A percentile compares a stretch with the other conserved stretches of the same genome.
Evolutionary conservation across 768 basidiomycete species (phyloP).

Genomic region (Phylloporus arenicola): DNA sequence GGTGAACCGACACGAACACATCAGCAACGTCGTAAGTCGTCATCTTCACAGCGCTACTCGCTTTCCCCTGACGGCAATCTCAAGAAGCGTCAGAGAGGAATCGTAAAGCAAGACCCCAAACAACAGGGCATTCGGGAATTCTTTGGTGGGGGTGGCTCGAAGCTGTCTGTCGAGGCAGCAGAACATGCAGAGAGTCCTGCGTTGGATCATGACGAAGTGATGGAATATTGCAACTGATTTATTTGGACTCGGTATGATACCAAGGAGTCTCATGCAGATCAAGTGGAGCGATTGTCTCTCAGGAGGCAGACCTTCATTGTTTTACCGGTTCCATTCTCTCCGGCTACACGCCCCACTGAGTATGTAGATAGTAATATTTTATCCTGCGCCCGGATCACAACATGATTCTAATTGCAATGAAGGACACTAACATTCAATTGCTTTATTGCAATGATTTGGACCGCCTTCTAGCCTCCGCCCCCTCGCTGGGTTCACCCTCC

Average conservation of each 20-base stretch:
- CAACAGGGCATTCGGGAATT: slow-evolving; percentile 74
- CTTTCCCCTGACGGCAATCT: slow-evolving; percentile 13
- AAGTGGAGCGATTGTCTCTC: neutral
- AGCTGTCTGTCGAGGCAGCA: slow-evolving; percentile 5
- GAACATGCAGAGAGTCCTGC: slow-evolving; percentile 6
- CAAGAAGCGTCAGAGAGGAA: slow-evolving; percentile 65
- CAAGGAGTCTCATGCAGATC: slow-evolving; percentile 7
- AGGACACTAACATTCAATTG: neutral
- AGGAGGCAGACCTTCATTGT: neutral
- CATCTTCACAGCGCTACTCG: neutral
- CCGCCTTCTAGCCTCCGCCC: too few relatives aligned
- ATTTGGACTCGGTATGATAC: neutral
- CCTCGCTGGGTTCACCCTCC: neutral
- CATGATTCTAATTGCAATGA: neutral
- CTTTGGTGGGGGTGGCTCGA: slow-evolving; percentile 42
- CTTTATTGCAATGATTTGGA: neutral
- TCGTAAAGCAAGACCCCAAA: slow-evolving; percentile 70
- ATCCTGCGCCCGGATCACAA: neutral
- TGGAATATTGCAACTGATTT: slow-evolving; percentile 7
- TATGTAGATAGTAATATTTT: neutral
- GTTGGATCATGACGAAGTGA: neutral
- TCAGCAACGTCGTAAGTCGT: slow-evolving; percentile 48
- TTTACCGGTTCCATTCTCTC: neutral
- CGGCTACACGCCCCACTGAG: too few relatives aligned
- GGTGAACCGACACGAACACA: slow-evolving; percentile 54